Conservation (phyloP, 169 alveolate genomes). For the Babesia bigemina region DNA sequence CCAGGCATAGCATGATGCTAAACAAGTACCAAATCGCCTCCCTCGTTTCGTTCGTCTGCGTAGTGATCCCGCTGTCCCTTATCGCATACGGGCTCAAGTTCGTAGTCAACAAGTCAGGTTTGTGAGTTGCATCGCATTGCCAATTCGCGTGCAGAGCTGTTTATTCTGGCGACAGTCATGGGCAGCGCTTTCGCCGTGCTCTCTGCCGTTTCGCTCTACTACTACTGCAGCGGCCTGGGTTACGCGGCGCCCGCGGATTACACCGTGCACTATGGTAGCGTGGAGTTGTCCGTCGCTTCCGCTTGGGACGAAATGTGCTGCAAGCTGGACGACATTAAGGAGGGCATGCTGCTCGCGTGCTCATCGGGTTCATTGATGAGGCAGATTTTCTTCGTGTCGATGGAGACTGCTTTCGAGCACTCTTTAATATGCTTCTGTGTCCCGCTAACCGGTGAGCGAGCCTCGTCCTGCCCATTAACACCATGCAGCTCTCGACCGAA, state of each 20-base stretch:
- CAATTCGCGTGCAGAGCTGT: slow-evolving; percentile 17
- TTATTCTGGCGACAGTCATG: slow-evolving; percentile 17
- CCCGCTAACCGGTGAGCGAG: slow-evolving; percentile 39
- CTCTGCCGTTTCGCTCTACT: slow-evolving; percentile 36
- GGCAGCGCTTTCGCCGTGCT: slow-evolving; percentile 35
- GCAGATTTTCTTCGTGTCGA: slow-evolving; percentile 41
- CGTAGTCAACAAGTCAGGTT: slow-evolving; percentile 26
- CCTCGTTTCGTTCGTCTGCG: slow-evolving; percentile 57
- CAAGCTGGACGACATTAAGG: slow-evolving; percentile 44
- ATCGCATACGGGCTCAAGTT: slow-evolving; percentile 7
- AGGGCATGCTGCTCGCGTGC: slow-evolving; percentile 36
- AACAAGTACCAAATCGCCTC: slow-evolving; percentile 51
- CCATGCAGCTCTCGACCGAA: background rate
- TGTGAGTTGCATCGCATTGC: background rate
- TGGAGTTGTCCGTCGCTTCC: slow-evolving; percentile 25
- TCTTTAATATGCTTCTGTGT: slow-evolving; percentile 31
- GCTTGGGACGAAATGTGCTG: slow-evolving; percentile 28
- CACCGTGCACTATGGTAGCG: slow-evolving; percentile 7
- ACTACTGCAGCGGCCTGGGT: slow-evolving; percentile 52
- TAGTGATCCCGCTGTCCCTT: slow-evolving; percentile 46
- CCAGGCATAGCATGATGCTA: slow-evolving; percentile 26
- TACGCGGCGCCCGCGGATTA: slow-evolving; percentile 9
- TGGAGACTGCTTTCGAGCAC: slow-evolving; percentile 64
- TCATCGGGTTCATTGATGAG: slow-evolving; percentile 28
- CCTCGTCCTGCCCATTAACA: background rate